Conservation (phyloP, 257 asterid genomes). For the Nicotiana sylvestris region DNA sequence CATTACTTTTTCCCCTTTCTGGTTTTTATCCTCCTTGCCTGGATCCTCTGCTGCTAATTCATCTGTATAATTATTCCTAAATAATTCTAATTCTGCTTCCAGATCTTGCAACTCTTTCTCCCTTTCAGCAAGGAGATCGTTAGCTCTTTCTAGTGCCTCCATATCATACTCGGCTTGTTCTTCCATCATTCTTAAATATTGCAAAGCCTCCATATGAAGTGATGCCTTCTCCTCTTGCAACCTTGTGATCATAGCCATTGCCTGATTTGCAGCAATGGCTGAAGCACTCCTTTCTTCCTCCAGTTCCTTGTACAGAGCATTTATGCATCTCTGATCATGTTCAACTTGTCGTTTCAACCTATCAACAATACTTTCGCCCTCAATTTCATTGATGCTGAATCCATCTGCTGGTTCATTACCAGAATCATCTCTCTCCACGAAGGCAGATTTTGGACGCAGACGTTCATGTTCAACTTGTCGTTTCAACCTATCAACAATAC, state of each 20-base stretch:
- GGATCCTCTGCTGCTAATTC: constrained; percentile 26
- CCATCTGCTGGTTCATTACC: constrained; percentile 36
- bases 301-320: constrained; percentile 57
- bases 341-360: constrained; percentile 41
- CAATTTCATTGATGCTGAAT: constrained; percentile 31
- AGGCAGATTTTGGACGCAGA: constrained; percentile 27
- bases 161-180: constrained; percentile 87
- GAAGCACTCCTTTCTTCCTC: constrained; percentile 92
- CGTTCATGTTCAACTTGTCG: constrained; percentile 50
- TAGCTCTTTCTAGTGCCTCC: constrained; percentile 81
- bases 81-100: constrained; percentile 65
- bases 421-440: constrained; percentile 29
- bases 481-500: constrained; percentile 38
- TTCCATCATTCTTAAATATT: constrained; percentile 94
- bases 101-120: constrained; percentile 83
- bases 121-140: constrained; percentile 68
- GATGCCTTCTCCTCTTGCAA: constrained; percentile 96
- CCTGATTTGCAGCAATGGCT: constrained; percentile 70
- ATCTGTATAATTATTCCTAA: constrained; percentile 31
- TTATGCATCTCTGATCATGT: constrained; percentile 31
- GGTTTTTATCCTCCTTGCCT: constrained; percentile 14
- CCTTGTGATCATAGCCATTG: constrained; percentile 95
- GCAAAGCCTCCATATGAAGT: constrained; percentile 87
- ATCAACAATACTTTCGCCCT: constrained; percentile 53
- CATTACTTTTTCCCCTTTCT: constrained; percentile 10